Evolutionary conservation across 2,329 filamentous ascomycete species (phyloP).

Genomic region (Cadophora sp.): DNA sequence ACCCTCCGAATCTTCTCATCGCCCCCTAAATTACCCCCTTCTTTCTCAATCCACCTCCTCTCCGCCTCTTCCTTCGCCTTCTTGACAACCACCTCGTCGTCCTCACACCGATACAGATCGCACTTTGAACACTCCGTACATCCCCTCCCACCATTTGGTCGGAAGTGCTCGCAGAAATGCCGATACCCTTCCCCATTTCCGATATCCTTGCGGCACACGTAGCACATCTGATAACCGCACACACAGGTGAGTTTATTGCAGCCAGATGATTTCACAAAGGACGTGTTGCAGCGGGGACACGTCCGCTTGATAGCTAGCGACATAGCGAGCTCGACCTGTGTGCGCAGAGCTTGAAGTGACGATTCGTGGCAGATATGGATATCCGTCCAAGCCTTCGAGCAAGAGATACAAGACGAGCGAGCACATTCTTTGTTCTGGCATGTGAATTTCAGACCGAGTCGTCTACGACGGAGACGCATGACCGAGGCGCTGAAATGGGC

Average conservation of each 20-base stretch:
- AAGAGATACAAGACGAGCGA: conserved; percentile 79
- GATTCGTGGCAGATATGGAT: conserved; percentile 91
- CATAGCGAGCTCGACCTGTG: conserved; percentile 90
- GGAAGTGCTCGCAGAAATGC: conserved; percentile 97
- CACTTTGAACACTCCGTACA: conserved; percentile 84
- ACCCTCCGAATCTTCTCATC: conserved; percentile 63
- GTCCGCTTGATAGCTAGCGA: conserved; percentile 94
- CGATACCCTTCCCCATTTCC: conserved; percentile 77
- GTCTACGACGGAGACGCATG: conserved; percentile 70
- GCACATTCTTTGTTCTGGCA: conserved; percentile 75
- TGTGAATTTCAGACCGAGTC: conserved; percentile 76
- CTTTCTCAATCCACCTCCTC: conserved; percentile 70
- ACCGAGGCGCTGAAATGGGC: conserved; percentile 65
- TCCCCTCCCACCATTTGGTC: conserved; percentile 75
- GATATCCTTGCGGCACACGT: conserved; percentile 85
- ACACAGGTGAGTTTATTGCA: conserved; percentile 98
- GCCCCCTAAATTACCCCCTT: conserved; percentile 62
- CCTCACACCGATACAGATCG: conserved; percentile 75
- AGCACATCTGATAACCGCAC: conserved; percentile 98
- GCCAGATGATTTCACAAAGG: conserved; percentile 90
- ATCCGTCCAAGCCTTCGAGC: conserved; percentile 83
- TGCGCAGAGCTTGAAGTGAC: conserved; percentile 79
- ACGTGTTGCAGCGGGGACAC: conserved; percentile 88
- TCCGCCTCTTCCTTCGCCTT: conserved; percentile 76
- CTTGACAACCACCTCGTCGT: conserved; percentile 72